Base-by-base conservation (phyloP, 805 yeast genomes). In the Cyberlindnera mrakii region DNA sequence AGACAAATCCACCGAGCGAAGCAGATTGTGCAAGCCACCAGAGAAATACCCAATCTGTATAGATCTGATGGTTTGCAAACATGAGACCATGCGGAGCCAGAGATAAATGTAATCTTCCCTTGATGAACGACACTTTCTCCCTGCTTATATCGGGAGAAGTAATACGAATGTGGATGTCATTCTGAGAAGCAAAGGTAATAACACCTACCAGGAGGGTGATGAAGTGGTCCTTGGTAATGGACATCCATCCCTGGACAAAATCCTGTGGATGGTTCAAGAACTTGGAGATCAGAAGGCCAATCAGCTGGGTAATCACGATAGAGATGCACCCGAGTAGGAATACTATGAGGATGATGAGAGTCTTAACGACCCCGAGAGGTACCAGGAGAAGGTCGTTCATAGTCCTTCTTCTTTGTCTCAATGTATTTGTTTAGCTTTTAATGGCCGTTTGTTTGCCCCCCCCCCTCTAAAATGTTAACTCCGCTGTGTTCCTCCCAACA, bases 11-110 rank as follows among this genome's bases (percentile, higher is more conserved):
- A 8, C 82, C 77, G 35, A 81, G 62, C n/a, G 71, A 62, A 11
- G 87, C 76, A 6, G 89, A 73, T 59, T 86, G 84, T 0, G 85
- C 69, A 17, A 85, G 47, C 78, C 86, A 91, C 99, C 99, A 91
- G 43, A 88, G 52, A 54, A 77, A 89, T 10, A 85, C 71, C 99
- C 99, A 91, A 60, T 91, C 99, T 4, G 91, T 80, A 60, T 91
- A 91, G 19, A 91, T 82, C 65, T 90, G 97, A 63, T 91, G 98
- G 59, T 91, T 91, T n/a, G 93, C 78, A 30, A 90, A 81, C 37
- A 83, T 60, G 2, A 91, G 72, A 0, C 85, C 72, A 33, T 79
- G 72, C 17, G 75, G 75, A 7, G 68, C 60, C 35, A 82, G 54
- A 11, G 52, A 45, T 3, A 65, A 44, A 37, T 45, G 36, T 6